A percentile compares a stretch with the other conserved stretches of the same genome.
These are phyloP conservation scores for Collybia sp. DNA, from an alignment of 768 basidiomycete species.

Conservation along the genomic window DNA sequence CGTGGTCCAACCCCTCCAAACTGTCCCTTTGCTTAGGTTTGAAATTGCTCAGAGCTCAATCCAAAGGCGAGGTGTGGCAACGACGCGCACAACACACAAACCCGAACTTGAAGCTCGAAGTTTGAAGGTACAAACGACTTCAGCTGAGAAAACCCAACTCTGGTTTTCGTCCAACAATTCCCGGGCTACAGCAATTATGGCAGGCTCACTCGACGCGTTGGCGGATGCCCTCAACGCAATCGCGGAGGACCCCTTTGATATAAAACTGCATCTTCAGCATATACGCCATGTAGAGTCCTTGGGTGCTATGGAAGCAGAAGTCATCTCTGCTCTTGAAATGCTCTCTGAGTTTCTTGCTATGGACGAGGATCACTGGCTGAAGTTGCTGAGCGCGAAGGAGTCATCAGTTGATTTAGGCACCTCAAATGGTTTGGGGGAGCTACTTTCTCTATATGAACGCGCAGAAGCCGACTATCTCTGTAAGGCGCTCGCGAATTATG, in stretches of 20 bases:
- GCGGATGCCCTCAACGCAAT: conserved; percentile 54
- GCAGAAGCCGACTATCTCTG: conserved; percentile 80
- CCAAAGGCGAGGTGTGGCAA: too few relatives aligned
- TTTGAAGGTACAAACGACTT: too few relatives aligned
- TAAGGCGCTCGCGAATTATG: conserved; percentile 32
- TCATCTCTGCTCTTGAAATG: conserved; percentile 61
- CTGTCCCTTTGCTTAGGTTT: too few relatives aligned
- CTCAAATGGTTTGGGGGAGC: conserved; percentile 42
- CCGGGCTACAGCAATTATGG: conserved; percentile 43
- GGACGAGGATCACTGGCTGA: conserved; percentile 72
- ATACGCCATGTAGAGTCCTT: conserved; percentile 54
- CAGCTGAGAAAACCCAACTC: too few relatives aligned
- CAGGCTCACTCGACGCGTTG: conserved; percentile 59
- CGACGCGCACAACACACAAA: too few relatives aligned
- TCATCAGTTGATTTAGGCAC: conserved; percentile 47
- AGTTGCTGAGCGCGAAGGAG: conserved; percentile 54
- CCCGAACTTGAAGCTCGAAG: too few relatives aligned
- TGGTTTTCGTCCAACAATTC: neutral
- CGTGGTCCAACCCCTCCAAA: too few relatives aligned
- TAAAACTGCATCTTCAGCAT: conserved; percentile 63
- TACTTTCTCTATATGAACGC: conserved; percentile 56
- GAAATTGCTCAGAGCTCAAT: too few relatives aligned
- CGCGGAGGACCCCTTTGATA: conserved; percentile 53
- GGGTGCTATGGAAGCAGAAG: conserved; percentile 55
- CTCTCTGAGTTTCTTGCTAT: conserved; percentile 57